Conservation (phyloP, 257 asterid species). For the Haberlea rhodopensis region DNA sequence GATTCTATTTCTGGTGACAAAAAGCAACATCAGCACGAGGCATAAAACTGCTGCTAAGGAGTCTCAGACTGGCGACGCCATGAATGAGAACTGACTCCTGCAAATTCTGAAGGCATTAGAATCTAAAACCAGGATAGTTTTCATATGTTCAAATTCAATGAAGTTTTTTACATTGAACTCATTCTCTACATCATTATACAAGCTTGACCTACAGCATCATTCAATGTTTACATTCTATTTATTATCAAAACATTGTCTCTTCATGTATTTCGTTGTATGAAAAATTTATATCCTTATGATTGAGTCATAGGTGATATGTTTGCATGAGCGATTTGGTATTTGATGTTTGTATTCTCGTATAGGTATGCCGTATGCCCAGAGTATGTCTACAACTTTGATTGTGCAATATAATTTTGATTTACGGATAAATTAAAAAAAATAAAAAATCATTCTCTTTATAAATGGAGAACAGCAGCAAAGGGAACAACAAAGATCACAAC, state of each 20-base stretch:
- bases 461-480: background rate
- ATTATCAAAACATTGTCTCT: no score
- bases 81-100: constrained; percentile 1
- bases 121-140: background rate
- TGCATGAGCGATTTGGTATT: background rate
- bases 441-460: no score
- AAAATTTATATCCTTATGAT: no score
- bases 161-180: background rate
- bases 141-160: background rate
- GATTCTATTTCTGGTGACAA: background rate
- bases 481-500: background rate
- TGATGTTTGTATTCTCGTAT: background rate
- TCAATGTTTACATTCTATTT: background rate
- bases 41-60: background rate
- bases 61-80: background rate
- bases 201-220: background rate
- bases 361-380: background rate
- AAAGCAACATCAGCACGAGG: background rate
- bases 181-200: background rate
- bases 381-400: no score
- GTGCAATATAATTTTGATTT: no score
- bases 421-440: no score
- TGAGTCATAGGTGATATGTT: background rate
- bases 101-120: background rate
- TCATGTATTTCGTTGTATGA: no score